Evolutionary conservation across 2,329 filamentous ascomycete genomes (phyloP).

Genomic region (Venturia pyrina): DNA sequence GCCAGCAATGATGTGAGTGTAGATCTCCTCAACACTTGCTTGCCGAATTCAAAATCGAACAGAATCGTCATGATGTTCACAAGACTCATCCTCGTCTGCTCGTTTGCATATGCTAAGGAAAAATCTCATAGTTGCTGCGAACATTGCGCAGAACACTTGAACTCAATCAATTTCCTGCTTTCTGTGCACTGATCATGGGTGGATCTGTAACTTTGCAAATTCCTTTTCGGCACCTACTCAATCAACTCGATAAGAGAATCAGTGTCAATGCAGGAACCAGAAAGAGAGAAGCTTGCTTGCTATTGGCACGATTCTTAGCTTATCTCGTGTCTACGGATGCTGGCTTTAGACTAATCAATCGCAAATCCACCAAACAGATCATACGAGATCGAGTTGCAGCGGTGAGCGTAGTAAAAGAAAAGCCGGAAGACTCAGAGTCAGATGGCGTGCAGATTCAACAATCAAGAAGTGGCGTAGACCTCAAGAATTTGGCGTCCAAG

Average conservation of each 20-base stretch:
- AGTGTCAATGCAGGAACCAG: not conserved
- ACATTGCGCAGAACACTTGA: slow-evolving; percentile 31
- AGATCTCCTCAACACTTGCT: not conserved
- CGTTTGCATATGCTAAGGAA: not conserved
- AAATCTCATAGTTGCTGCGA: slow-evolving; percentile 24
- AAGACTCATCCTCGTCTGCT: not conserved
- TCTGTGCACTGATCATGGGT: slow-evolving; percentile 42
- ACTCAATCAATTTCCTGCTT: slow-evolving; percentile 40
- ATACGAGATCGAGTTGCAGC: not conserved
- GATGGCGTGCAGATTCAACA: not conserved
- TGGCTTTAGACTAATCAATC: slow-evolving; percentile 40
- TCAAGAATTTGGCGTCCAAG: slow-evolving; percentile 1
- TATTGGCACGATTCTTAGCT: slow-evolving; percentile 31
- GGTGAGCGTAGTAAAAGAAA: not conserved
- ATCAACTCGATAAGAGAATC: slow-evolving; percentile 8
- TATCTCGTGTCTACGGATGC: slow-evolving; percentile 40
- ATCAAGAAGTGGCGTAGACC: not conserved
- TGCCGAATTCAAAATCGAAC: not conserved
- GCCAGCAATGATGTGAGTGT: slow-evolving; percentile 16
- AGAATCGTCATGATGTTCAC: not conserved
- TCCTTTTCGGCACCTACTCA: slow-evolving; percentile 19
- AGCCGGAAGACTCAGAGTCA: slow-evolving; percentile 11
- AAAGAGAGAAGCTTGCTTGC: not conserved
- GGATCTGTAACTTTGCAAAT: slow-evolving; percentile 38
- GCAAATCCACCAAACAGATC: not conserved